Percentiles rank a stretch among this genome's conserved stretches.
phyloP scores from a whole-genome alignment of 257 asterid genomes.

The Solanum tarapatanum region DNA sequence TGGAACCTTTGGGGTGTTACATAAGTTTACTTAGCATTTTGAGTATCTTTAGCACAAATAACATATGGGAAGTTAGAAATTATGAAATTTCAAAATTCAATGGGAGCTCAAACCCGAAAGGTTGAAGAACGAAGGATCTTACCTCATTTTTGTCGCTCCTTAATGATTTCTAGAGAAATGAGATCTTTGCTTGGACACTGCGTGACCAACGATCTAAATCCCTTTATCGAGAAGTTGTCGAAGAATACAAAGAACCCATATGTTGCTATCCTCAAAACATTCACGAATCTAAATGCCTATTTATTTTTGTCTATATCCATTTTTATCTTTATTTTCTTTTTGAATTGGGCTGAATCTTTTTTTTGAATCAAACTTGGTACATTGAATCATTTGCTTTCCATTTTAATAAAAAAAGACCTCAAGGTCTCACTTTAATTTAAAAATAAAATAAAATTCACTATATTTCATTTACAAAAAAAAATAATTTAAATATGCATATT shows the following conservation, averaged over 20 bases:
- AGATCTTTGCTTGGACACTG: background rate
- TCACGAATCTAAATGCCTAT: background rate
- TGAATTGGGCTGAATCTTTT: background rate
- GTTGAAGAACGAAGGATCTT: background rate
- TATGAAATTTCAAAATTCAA: too few relatives aligned
- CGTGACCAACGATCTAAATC: background rate
- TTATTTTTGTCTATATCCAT: background rate
- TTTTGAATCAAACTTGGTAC: background rate
- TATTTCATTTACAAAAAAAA: too few relatives aligned
- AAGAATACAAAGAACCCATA: background rate
- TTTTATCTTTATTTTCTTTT: background rate
- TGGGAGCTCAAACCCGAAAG: background rate
- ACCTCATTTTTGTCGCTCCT: background rate
- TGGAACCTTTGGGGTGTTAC: background rate
- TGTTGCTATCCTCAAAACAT: background rate
- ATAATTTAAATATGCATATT: background rate
- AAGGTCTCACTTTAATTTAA: background rate
- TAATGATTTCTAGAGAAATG: background rate
- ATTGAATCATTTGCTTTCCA: too few relatives aligned
- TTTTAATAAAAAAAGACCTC: background rate
- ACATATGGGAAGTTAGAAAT: background rate
- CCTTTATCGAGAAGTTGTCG: background rate
- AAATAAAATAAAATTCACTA: background rate
- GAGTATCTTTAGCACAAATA: background rate
- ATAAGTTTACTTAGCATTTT: background rate